A percentile compares a stretch with the other conserved stretches of the same genome.
These are phyloP conservation scores for Kluyveromyces nonfermentans DNA, from an alignment of 805 yeast genomes.

Conservation along the genomic window DNA sequence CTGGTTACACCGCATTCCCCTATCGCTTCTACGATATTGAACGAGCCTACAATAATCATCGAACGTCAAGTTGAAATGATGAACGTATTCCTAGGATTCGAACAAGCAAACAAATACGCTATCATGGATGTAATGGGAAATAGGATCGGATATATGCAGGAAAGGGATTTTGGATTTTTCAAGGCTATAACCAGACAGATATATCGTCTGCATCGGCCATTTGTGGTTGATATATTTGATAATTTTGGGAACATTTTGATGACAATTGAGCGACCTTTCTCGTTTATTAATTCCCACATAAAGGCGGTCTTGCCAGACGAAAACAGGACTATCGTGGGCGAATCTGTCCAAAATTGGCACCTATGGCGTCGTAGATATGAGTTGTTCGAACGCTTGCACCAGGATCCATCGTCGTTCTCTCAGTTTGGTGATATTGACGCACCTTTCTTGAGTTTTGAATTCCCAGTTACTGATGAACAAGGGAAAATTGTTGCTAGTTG, in stretches of 20 bases:
- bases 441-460: slow-evolving; percentile 77
- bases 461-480: slow-evolving; percentile 57
- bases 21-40: slow-evolving; percentile 44
- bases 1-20: slow-evolving; percentile 47
- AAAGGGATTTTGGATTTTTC: slow-evolving; percentile 62
- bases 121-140: slow-evolving; percentile 67
- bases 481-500: slow-evolving; percentile 63
- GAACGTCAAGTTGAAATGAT: slow-evolving; percentile 84
- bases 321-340: slow-evolving; percentile 50
- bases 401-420: slow-evolving; percentile 33
- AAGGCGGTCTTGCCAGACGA: slow-evolving; percentile 55
- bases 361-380: slow-evolving; percentile 86
- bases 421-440: slow-evolving; percentile 89
- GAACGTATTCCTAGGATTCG: slow-evolving; percentile 82
- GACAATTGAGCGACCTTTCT: slow-evolving; percentile 73
- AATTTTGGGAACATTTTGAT: slow-evolving; percentile 48
- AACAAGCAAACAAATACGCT: slow-evolving; percentile 76
- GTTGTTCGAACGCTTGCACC: slow-evolving; percentile 43
- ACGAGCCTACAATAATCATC: slow-evolving; percentile 76
- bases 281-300: slow-evolving; percentile 82
- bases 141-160: slow-evolving; percentile 71
- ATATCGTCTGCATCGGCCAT: slow-evolving; percentile 80
- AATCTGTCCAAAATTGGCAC: slow-evolving; percentile 90
- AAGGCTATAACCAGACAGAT: slow-evolving; percentile 75
- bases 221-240: slow-evolving; percentile 63